Evolutionary conservation across 805 yeast genomes (phyloP).

Genomic region (Candida corydali): DNA sequence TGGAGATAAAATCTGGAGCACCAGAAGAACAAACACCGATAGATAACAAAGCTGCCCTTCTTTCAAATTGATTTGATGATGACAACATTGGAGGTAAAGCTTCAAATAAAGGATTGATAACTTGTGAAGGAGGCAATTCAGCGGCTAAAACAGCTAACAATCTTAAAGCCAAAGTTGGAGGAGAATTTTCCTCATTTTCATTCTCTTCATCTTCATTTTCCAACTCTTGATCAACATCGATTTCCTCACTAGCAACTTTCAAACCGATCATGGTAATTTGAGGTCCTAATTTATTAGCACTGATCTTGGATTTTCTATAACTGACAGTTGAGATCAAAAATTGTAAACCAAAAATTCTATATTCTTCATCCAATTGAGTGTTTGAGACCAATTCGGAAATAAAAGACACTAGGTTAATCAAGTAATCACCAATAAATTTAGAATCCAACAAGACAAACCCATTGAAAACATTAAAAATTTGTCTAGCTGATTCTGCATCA

Average conservation of each 20-base stretch:
- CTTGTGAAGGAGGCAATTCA: constrained; percentile 91
- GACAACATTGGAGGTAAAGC: constrained; percentile 51
- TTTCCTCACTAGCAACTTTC: constrained; percentile 70
- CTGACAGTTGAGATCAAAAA: constrained; percentile 76
- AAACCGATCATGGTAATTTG: constrained; percentile 70
- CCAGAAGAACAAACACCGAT: constrained; percentile 84
- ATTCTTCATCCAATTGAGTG: constrained; percentile 67
- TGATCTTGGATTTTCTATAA: constrained; percentile 75
- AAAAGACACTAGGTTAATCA: constrained; percentile 64
- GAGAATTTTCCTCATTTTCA: constrained; percentile 87
- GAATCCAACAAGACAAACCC: constrained; percentile 73
- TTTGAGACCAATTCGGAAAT: constrained; percentile 73
- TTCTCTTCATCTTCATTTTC: constrained; percentile 83
- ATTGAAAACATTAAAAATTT: constrained; percentile 80
- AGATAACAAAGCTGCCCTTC: constrained; percentile 83
- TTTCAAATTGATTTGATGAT: constrained; percentile 65
- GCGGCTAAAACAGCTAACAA: constrained; percentile 72
- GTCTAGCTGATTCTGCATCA: constrained; percentile 69
- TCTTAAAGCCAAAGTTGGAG: constrained; percentile 74
- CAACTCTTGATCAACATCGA: constrained; percentile 72
- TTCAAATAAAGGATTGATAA: constrained; percentile 72
- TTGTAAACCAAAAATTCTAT: constrained; percentile 77
- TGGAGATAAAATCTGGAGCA: constrained; percentile 86
- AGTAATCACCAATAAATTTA: constrained; percentile 70
- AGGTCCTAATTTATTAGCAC: constrained; percentile 80